Conservation (phyloP, 2,329 filamentous ascomycete genomes). For the Fusarium temperatum region DNA sequence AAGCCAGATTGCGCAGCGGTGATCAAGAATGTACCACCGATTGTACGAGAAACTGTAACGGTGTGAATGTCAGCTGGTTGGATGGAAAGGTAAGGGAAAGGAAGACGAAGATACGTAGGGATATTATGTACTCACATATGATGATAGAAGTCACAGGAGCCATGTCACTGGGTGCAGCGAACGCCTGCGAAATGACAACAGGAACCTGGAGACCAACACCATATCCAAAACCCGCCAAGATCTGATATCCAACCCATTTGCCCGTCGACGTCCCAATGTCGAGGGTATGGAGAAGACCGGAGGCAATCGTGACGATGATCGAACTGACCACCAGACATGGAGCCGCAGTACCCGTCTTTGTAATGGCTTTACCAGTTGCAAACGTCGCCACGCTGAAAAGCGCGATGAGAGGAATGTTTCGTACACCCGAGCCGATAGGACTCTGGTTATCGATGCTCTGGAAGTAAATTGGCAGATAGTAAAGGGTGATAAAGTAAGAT, state of each 20-base stretch:
- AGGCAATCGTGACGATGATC: neutral
- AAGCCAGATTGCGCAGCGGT: neutral
- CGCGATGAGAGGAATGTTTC: neutral
- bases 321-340: neutral
- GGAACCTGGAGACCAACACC: neutral
- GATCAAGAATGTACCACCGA: neutral
- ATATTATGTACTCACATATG: neutral
- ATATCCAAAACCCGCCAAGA: neutral
- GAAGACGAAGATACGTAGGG: rapidly evolving
- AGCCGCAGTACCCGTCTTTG: neutral
- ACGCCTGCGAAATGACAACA: neutral
- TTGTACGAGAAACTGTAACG: neutral
- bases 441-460: neutral
- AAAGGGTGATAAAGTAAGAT: neutral
- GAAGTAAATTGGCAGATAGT: neutral
- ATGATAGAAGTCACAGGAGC: neutral
- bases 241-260: neutral
- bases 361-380: neutral
- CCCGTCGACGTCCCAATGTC: neutral
- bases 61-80: neutral
- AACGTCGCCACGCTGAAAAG: neutral
- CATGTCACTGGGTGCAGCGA: neutral
- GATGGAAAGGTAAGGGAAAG: rapidly evolving
- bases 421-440: neutral
- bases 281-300: neutral